Evolutionary conservation across 768 basidiomycete genomes (phyloP).

Genomic region (Neoboletus brunneissimus): DNA sequence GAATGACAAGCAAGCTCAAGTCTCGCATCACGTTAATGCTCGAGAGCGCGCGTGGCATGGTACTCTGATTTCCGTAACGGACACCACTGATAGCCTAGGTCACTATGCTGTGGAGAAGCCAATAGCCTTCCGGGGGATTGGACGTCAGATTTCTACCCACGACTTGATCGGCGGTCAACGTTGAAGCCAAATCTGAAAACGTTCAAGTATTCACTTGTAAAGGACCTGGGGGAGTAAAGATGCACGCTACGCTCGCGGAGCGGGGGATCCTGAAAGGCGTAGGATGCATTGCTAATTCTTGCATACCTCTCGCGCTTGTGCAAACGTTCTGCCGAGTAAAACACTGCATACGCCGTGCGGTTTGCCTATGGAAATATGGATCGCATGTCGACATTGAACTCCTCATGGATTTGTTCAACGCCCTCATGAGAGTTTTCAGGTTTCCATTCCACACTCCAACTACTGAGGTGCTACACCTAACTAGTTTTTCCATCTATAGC

Average conservation of each 20-base stretch:
- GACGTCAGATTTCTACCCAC: no score
- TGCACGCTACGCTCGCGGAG: not conserved
- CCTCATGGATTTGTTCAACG: not conserved
- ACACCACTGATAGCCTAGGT: no score
- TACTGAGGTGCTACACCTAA: not conserved
- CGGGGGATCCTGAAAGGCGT: not conserved
- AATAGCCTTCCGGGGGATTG: no score
- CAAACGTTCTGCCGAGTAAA: not conserved
- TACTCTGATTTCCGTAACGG: no score
- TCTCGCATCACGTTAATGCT: no score
- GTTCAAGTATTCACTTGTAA: not conserved
- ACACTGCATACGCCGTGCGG: not conserved
- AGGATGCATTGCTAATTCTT: not conserved
- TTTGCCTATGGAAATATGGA: not conserved
- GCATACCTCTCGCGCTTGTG: not conserved
- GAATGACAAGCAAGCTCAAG: no score
- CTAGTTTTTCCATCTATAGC: conserved; percentile 32
- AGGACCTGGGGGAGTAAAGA: not conserved
- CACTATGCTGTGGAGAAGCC: not conserved
- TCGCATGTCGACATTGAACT: not conserved
- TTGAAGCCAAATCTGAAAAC: not conserved
- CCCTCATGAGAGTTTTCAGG: not conserved
- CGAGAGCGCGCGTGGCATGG: no score
- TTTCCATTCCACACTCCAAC: not conserved
- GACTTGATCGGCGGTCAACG: no score